These are phyloP conservation scores for Chaetomiaceae sp. DNA, from an alignment of 2,329 filamentous ascomycete genomes.

Conservation along the genomic window DNA sequence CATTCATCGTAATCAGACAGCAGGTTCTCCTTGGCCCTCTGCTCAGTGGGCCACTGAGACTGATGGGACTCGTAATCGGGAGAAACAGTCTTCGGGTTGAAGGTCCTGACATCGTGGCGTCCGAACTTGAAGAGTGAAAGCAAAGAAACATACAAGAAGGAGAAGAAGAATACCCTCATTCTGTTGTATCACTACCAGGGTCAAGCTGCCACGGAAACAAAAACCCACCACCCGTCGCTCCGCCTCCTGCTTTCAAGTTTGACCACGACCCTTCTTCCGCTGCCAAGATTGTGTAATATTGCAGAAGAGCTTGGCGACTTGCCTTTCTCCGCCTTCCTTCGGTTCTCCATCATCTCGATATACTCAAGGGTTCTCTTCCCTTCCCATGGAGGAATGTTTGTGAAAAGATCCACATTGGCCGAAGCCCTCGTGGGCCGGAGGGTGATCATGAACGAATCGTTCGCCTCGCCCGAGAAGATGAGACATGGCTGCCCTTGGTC, in stretches of 20 bases:
- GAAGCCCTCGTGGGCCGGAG: not conserved
- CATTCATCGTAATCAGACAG: too few relatives aligned
- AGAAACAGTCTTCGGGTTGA: too few relatives aligned
- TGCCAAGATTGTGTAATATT: not conserved
- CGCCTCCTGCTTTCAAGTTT: not conserved
- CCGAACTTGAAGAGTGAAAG: too few relatives aligned
- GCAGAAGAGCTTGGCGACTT: not conserved
- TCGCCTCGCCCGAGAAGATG: not conserved
- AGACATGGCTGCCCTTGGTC: not conserved
- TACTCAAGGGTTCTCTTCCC: constrained; percentile 4
- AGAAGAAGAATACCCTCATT: too few relatives aligned
- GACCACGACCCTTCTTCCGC: not conserved
- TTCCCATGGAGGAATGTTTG: constrained; percentile 6
- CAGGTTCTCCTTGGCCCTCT: too few relatives aligned
- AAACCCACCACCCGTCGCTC: constrained; percentile 9
- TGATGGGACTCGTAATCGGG: too few relatives aligned
- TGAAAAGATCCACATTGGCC: not conserved
- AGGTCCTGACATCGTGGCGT: too few relatives aligned
- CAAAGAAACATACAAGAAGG: too few relatives aligned
- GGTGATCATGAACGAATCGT: not conserved
- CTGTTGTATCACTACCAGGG: too few relatives aligned
- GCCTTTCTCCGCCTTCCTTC: not conserved
- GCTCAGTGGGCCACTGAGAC: too few relatives aligned
- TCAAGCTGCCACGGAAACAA: not conserved
- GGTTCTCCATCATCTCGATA: not conserved